phyloP scores from a whole-genome alignment of 2,329 filamentous ascomycete genomes.

The Neoascochyta sp. region DNA sequence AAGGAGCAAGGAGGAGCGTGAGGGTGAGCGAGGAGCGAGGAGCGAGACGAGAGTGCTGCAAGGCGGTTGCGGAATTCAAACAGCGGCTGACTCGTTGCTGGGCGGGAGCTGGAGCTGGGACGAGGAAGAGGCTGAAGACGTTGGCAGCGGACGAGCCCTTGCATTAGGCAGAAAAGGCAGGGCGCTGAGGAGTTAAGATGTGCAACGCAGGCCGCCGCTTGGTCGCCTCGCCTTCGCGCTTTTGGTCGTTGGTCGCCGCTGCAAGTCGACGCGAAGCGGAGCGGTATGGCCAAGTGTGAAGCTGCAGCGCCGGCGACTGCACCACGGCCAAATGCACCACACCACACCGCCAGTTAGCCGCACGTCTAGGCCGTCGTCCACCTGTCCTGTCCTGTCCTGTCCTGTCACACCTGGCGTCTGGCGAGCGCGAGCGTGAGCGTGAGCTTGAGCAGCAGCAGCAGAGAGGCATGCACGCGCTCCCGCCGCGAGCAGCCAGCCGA shows the following conservation, averaged over 20 bases:
- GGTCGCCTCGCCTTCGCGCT: too few relatives aligned
- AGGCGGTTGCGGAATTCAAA: constrained; percentile 35
- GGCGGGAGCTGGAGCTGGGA: constrained; percentile 17
- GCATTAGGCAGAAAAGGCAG: constrained; percentile 32
- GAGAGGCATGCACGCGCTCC: constrained; percentile 16
- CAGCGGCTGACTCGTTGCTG: constrained; percentile 27
- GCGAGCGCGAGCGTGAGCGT: too few relatives aligned
- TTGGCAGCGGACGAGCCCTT: constrained; percentile 32
- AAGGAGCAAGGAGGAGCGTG: too few relatives aligned
- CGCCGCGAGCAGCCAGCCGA: constrained; percentile 14
- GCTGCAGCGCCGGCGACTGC: constrained; percentile 27
- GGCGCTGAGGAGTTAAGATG: constrained; percentile 17
- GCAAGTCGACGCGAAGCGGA: constrained; percentile 22
- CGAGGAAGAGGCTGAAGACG: constrained; percentile 19
- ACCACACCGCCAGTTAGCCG: constrained; percentile 28
- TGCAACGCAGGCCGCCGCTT: too few relatives aligned
- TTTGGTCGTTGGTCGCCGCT: too few relatives aligned
- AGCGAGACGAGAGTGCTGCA: constrained; percentile 22
- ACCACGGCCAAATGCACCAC: too few relatives aligned
- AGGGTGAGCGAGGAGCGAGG: too few relatives aligned
- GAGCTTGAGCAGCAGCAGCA: constrained; percentile 21
- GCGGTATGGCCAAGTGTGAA: constrained; percentile 24
- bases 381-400: too few relatives aligned
- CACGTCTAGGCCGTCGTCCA: constrained; percentile 11
- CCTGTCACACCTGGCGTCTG: too few relatives aligned